Evolutionary conservation across 208 protist genomes (phyloP).

Genomic region (Leptomonas pyrrhocoris): DNA sequence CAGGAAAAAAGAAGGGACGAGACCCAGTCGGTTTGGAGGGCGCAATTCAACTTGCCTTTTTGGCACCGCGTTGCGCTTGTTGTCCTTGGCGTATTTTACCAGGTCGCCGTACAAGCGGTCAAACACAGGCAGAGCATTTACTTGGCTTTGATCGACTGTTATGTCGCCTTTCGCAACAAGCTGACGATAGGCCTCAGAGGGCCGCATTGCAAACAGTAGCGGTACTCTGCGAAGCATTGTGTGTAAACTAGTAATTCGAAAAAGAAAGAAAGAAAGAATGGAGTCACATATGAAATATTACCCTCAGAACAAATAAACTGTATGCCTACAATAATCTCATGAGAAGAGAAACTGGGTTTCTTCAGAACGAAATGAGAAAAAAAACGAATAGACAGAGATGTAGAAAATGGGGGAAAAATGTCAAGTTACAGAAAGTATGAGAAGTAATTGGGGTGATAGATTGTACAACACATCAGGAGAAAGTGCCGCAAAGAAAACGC

Average conservation of each 20-base stretch:
- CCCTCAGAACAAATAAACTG: no score
- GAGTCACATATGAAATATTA: no score
- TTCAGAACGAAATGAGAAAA: neutral
- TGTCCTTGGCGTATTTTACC: conserved; percentile 51
- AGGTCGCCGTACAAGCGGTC: conserved; percentile 84
- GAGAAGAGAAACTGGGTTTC: no score
- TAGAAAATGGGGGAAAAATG: neutral
- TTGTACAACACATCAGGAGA: no score
- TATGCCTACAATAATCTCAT: no score
- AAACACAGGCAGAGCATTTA: conserved; percentile 71
- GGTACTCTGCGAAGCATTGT: conserved; percentile 59
- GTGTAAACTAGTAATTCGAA: neutral
- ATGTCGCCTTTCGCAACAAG: conserved; percentile 56
- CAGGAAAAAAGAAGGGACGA: conserved; percentile 81
- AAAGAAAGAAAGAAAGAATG: neutral
- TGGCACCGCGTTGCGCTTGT: conserved; percentile 36
- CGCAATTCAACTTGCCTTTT: conserved; percentile 71
- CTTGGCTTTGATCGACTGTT: conserved; percentile 63
- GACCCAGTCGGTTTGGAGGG: conserved; percentile 82
- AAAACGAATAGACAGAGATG: neutral
- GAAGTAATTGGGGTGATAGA: no score
- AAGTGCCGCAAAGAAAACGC: no score
- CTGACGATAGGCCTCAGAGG: conserved; percentile 62
- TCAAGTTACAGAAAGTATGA: no score
- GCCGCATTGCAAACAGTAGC: conserved; percentile 39